Evolutionary conservation across 31 red algal genomes (phyloP).

Genomic region (Asparagopsis taxiformis): DNA sequence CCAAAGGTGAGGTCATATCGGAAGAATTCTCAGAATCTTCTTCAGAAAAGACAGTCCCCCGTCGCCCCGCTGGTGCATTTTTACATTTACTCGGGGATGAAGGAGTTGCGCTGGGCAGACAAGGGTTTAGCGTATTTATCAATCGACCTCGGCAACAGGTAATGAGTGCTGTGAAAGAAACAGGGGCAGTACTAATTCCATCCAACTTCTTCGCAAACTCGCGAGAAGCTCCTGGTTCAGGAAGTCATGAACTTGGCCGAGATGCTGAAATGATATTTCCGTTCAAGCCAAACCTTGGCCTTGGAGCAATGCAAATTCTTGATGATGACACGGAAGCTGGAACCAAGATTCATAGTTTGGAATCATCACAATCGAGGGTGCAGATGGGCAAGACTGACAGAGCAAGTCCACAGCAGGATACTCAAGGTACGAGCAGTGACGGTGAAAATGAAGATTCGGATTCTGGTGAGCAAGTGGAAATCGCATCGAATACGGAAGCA

Average conservation of each 20-base stretch:
- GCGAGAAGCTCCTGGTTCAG: slow-evolving; percentile 14
- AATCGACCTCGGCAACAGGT: slow-evolving; percentile 63
- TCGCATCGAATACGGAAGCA: no score
- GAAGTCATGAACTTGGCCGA: slow-evolving; percentile 35
- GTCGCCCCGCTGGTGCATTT: slow-evolving; percentile 61
- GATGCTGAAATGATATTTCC: slow-evolving; percentile 71
- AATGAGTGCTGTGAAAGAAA: slow-evolving; percentile 71
- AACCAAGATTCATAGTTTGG: slow-evolving; percentile 1
- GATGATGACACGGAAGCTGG: slow-evolving; percentile 17
- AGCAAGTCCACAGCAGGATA: no score
- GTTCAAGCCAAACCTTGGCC: slow-evolving; percentile 48
- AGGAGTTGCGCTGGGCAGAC: slow-evolving; percentile 54
- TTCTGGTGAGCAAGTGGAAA: no score
- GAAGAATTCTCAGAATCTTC: slow-evolving; percentile 34
- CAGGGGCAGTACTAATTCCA: slow-evolving; percentile 58
- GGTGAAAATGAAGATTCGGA: no score
- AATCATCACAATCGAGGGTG: no score
- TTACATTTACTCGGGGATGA: slow-evolving; percentile 60
- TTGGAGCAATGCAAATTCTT: slow-evolving; percentile 69
- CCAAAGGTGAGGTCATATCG: slow-evolving; percentile 26
- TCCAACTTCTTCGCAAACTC: slow-evolving; percentile 60
- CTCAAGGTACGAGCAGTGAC: no score
- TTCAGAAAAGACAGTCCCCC: slow-evolving; percentile 1
- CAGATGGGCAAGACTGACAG: no score
- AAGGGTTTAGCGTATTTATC: slow-evolving; percentile 61